phyloP scores from a whole-genome alignment of 148 eudicot species.

The Limonium bicolor region DNA sequence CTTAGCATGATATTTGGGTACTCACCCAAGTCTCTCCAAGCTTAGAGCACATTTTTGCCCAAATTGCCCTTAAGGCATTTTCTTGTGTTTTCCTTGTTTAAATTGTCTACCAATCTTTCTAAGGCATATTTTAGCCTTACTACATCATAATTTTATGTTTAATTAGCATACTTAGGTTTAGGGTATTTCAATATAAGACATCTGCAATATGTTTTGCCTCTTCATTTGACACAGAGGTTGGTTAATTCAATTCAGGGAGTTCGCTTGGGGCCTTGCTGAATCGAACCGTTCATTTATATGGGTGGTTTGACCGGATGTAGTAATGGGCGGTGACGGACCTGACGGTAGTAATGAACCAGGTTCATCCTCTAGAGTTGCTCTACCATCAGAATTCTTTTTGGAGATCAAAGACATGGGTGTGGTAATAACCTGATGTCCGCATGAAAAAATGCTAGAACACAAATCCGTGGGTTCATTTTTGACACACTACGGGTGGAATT shows the following conservation, averaged over 20 bases:
- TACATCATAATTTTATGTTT: background rate
- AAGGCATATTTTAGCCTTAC: background rate
- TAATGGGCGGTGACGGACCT: constrained; percentile 1
- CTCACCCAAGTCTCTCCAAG: too few relatives aligned
- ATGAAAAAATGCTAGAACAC: constrained; percentile 16
- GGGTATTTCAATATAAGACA: background rate
- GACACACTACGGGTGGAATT: constrained; percentile 38
- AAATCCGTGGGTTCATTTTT: constrained; percentile 16
- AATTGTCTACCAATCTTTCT: background rate
- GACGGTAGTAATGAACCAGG: too few relatives aligned
- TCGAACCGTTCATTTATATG: constrained; percentile 15
- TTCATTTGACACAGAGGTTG: background rate
- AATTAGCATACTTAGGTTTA: background rate
- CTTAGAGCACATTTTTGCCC: too few relatives aligned
- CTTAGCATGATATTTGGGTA: too few relatives aligned
- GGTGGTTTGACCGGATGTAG: constrained; percentile 8
- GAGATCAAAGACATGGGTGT: constrained; percentile 12
- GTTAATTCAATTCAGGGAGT: background rate
- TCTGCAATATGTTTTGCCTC: background rate
- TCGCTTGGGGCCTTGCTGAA: constrained; percentile 25
- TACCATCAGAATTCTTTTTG: constrained; percentile 5
- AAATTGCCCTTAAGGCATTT: too few relatives aligned
- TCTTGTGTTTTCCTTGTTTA: too few relatives aligned
- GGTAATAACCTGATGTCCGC: constrained; percentile 13
- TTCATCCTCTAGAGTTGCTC: background rate